Conservation (phyloP, 1,284 basidiomycete species). For the Ceratorhiza oryzae-sativae region DNA sequence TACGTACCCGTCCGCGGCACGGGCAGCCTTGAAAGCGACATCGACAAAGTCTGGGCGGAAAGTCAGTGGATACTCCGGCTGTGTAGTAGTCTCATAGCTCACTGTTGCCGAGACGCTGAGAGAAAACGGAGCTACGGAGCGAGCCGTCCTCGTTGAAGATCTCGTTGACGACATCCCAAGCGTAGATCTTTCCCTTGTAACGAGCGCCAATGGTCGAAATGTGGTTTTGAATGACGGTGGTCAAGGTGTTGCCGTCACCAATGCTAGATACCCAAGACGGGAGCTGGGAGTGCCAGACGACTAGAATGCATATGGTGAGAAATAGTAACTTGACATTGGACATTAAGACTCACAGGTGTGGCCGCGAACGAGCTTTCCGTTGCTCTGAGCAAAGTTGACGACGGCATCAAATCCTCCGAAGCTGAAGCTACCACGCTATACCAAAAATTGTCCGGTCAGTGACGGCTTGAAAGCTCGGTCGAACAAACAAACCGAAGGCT, state of each 20-base stretch:
- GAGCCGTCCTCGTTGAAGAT: conserved; percentile 40
- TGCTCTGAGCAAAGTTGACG: conserved; percentile 28
- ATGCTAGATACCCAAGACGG: conserved; percentile 36
- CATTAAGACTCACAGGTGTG: conserved; percentile 4
- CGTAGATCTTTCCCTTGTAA: conserved; percentile 45
- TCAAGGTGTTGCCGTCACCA: conserved; percentile 9
- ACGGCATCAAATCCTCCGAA: conserved; percentile 16
- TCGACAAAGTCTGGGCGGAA: neutral
- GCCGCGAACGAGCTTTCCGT: conserved; percentile 36
- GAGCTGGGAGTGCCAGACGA: conserved; percentile 40
- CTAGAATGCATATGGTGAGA: neutral
- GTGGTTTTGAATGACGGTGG: conserved; percentile 33
- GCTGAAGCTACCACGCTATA: conserved; percentile 3
- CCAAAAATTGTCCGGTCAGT: neutral
- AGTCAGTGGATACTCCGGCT: neutral
- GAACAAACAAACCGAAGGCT: neutral
- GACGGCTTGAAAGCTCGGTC: neutral
- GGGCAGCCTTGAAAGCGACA: conserved; percentile 24
- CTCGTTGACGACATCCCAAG: conserved; percentile 56
- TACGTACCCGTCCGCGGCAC: conserved; percentile 6
- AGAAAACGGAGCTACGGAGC: conserved; percentile 40
- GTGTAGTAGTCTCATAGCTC: neutral
- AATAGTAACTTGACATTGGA: neutral
- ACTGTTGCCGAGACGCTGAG: neutral
- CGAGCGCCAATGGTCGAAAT: conserved; percentile 1